Percentiles rank a stretch among this genome's conserved stretches.
These are phyloP conservation scores for Cryphonectria naterciae DNA, from an alignment of 2,329 filamentous ascomycete species.

Conservation along the genomic window DNA sequence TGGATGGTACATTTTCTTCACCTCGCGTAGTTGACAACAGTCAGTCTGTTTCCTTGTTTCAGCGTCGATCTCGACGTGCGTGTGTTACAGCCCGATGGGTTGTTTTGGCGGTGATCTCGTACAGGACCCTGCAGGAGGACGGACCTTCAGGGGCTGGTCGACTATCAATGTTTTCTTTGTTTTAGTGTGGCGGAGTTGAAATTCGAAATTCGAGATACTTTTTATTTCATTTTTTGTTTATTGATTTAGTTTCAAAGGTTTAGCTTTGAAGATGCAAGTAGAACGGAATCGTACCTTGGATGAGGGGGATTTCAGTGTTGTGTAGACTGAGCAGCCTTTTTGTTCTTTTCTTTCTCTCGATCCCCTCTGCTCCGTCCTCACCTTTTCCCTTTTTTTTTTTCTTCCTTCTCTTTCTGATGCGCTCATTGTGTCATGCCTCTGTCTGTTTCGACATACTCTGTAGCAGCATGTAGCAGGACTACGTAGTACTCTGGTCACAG, in stretches of 20 bases:
- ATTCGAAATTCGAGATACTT: neutral
- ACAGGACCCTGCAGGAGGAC: neutral
- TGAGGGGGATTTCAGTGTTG: neutral
- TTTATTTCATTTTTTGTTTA: no score
- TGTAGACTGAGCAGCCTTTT: neutral
- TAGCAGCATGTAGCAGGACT: neutral
- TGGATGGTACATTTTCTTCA: neutral
- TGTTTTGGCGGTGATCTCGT: neutral
- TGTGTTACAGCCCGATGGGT: neutral
- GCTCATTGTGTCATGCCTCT: neutral
- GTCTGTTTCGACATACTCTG: neutral
- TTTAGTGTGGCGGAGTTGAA: neutral
- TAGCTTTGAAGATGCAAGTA: neutral
- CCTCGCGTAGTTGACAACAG: neutral
- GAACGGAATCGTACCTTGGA: neutral
- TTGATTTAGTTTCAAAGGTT: no score
- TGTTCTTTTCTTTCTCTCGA: neutral
- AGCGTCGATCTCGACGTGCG: constrained; percentile 4
- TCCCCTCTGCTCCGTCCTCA: no score
- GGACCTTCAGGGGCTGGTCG: neutral
- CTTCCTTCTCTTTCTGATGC: neutral
- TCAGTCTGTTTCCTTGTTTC: constrained; percentile 1
- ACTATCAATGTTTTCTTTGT: neutral
- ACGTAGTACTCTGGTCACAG: neutral
- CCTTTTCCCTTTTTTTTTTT: no score